Base-by-base conservation (phyloP, 2,329 filamentous ascomycete species). In the Aspergillus eucalypticola region DNA sequence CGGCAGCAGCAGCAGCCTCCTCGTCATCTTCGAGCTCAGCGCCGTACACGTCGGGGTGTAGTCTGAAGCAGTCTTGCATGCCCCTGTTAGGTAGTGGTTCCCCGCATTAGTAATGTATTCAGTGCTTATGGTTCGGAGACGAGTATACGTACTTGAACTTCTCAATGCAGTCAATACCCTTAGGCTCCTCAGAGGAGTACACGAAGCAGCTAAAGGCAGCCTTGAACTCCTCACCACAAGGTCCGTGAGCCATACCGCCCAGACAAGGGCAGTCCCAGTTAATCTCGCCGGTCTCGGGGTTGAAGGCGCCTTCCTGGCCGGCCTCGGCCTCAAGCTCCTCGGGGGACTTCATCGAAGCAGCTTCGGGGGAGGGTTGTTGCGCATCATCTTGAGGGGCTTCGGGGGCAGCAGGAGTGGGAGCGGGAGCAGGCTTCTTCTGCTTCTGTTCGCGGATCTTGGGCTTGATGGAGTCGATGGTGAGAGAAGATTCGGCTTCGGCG, bases 201-300 rank as follows among this genome's bases (percentile, higher is more conserved):
- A 99, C 92, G 72, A 99, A 99, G 81, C 95, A 99, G 85, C 92
- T 96, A 72, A 99, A 99, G 0, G 95, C 95, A 23, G 88, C 88
- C 82, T 89, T 92, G 85, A 99, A 99, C 72, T 98, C 88, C 75
- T 96, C 91, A 51, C 95, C 95, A 75, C 95, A 99, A 56, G 95
- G 95, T 0, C 95, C 95, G 73, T 96, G 81, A 7, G 95, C 95
- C 95, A 99, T 99, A 56, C 95, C 95, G 52, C 95, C 95, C 35
- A 99, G 82, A 76, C 95, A 99, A 15, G 95, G 95, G 78, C 95
- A 99, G 76, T 98, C 95, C 95, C 95, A 99, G 83, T 99, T 99
- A 80, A 99, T 99, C 84, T 99, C 95, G 68, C 95, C 95, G 8
- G 95, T 99, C 81, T 98, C 95, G 2, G 93, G 92, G 78, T 99